phyloP scores from a whole-genome alignment of 2,329 filamentous ascomycete genomes.

The Trichophyton schoenleinii region DNA sequence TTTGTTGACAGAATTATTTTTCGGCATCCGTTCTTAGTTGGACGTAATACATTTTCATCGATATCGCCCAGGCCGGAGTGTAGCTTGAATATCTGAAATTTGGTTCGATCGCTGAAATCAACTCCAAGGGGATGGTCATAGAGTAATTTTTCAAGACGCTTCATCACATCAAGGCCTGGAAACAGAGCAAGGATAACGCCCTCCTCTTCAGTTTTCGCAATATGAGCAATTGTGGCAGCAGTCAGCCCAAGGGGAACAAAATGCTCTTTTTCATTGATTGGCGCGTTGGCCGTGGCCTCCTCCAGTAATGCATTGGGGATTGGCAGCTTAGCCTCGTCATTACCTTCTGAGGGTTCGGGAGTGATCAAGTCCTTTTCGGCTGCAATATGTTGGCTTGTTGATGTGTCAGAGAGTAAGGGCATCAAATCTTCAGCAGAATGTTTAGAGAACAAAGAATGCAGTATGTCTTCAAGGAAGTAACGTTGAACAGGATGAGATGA shows the following conservation, averaged over 20 bases:
- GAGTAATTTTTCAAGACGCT: slow-evolving; percentile 23
- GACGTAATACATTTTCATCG: slow-evolving; percentile 31
- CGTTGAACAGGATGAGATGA: slow-evolving; percentile 33
- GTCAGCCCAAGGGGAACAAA: slow-evolving; percentile 33
- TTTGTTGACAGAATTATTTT: slow-evolving; percentile 41
- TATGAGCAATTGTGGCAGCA: slow-evolving; percentile 34
- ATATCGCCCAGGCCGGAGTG: slow-evolving; percentile 37
- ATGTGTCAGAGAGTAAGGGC: slow-evolving; percentile 16
- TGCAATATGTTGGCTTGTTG: slow-evolving; percentile 19
- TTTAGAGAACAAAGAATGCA: slow-evolving; percentile 19
- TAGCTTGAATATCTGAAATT: slow-evolving; percentile 35
- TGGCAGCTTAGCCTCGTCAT: neutral
- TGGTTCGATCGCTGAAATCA: slow-evolving; percentile 29
- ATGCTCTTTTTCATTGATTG: slow-evolving; percentile 16
- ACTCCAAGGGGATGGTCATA: slow-evolving; percentile 21
- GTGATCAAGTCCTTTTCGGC: neutral
- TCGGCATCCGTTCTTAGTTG: slow-evolving; percentile 27
- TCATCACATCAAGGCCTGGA: slow-evolving; percentile 33
- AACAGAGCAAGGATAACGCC: slow-evolving; percentile 41
- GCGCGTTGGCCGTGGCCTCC: neutral
- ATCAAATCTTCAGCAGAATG: slow-evolving; percentile 16
- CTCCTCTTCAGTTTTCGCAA: slow-evolving; percentile 30
- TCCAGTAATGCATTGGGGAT: neutral
- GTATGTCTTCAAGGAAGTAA: slow-evolving; percentile 32
- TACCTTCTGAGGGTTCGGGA: neutral